These are phyloP conservation scores for Russula dissimulans DNA, from an alignment of 768 basidiomycete species.

Conservation along the genomic window DNA sequence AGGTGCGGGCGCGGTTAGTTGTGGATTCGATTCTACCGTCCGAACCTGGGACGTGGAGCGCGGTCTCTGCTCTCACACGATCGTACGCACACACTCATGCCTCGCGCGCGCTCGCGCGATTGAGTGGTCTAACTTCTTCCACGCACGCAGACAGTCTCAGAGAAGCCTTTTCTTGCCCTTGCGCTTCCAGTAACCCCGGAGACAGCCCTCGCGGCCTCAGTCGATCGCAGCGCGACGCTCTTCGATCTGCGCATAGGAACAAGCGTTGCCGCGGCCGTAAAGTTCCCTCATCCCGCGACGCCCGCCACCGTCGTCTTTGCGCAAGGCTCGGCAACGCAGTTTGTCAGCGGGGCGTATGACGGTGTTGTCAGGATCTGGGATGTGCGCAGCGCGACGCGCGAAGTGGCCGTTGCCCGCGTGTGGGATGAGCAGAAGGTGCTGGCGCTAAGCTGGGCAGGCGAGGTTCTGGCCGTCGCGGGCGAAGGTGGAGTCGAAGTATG, in stretches of 20 bases:
- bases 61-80: conserved; percentile 60
- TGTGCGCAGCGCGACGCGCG: conserved; percentile 53
- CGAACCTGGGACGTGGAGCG: conserved; percentile 79
- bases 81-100: conserved; percentile 37
- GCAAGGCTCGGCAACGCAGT: conserved; percentile 34
- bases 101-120: not conserved
- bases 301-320: conserved; percentile 48
- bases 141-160: conserved; percentile 45
- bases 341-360: conserved; percentile 69
- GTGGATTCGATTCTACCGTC: conserved; percentile 86
- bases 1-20: conserved; percentile 50
- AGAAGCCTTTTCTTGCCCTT: conserved; percentile 68
- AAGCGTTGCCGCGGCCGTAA: conserved; percentile 28
- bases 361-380: conserved; percentile 75
- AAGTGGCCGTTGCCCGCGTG: conserved; percentile 54
- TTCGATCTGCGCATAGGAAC: conserved; percentile 53
- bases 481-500: conserved; percentile 27
- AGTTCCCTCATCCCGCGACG: conserved; percentile 53
- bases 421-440: conserved; percentile 53
- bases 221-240: conserved; percentile 63
- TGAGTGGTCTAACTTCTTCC: not conserved
- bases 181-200: conserved; percentile 34
- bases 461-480: conserved; percentile 22
- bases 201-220: conserved; percentile 53
- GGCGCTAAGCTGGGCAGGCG: conserved; percentile 31